A percentile compares a stretch with the other conserved stretches of the same genome.
phyloP scores from a whole-genome alignment of 169 alveolate genomes.

The Plasmodium vinckei region DNA sequence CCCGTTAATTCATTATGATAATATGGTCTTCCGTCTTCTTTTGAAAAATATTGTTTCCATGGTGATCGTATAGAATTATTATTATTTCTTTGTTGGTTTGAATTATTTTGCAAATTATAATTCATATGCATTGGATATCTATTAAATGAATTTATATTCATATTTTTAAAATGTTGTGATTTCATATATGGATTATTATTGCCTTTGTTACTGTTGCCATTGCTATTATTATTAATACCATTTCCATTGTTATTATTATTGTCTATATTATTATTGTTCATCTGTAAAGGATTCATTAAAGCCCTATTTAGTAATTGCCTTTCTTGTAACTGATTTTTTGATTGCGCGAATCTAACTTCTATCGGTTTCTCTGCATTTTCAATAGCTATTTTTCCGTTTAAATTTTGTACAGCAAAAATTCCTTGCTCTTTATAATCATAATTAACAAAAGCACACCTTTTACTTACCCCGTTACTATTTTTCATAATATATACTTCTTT shows the following conservation, averaged over 20 bases:
- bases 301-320: constrained; percentile 47
- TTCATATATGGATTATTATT: constrained; percentile 30
- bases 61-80: constrained; percentile 21
- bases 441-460: constrained; percentile 93
- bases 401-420: constrained; percentile 86
- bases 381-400: constrained; percentile 86
- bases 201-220: constrained; percentile 23
- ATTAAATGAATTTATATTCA: constrained; percentile 32
- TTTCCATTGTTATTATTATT: constrained; percentile 1
- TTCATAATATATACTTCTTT: constrained; percentile 90
- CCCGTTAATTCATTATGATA: constrained; percentile 89
- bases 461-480: constrained; percentile 88
- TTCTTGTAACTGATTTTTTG: constrained; percentile 79
- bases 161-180: constrained; percentile 55
- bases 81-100: constrained; percentile 30
- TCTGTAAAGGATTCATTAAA: constrained; percentile 37
- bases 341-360: constrained; percentile 92
- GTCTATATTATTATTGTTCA: constrained; percentile 4
- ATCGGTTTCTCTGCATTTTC: constrained; percentile 89
- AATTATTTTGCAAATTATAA: constrained; percentile 56
- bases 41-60: constrained; percentile 70
- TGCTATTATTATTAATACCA: constrained; percentile 1
- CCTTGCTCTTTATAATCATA: constrained; percentile 92
- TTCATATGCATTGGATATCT: constrained; percentile 66
- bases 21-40: constrained; percentile 89